Percentiles rank a stretch among this genome's conserved stretches.
These are phyloP conservation scores for Penicillium sp. DNA, from an alignment of 2,329 filamentous ascomycete genomes.

Conservation along the genomic window DNA sequence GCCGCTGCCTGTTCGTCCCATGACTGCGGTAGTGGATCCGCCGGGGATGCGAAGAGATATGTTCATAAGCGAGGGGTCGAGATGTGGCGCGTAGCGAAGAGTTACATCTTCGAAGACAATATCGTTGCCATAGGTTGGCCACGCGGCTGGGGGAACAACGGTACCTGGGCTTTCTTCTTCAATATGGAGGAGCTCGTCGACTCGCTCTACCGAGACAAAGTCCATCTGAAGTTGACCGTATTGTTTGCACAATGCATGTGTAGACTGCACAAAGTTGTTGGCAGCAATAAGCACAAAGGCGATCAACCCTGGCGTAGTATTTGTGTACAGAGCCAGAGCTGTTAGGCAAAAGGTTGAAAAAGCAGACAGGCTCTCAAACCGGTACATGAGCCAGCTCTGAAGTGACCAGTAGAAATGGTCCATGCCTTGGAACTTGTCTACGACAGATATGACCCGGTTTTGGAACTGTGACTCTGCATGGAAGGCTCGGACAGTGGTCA, in stretches of 20 bases:
- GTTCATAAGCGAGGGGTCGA: constrained; percentile 67
- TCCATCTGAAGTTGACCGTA: constrained; percentile 88
- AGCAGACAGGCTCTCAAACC: constrained; percentile 70
- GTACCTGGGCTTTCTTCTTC: constrained; percentile 69
- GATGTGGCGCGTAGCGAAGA: constrained; percentile 71
- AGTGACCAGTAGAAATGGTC: constrained; percentile 94
- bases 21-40: constrained; percentile 72
- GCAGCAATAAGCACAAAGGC: constrained; percentile 79
- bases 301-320: constrained; percentile 72
- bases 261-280: constrained; percentile 60
- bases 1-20: constrained; percentile 74
- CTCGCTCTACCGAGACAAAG: constrained; percentile 83
- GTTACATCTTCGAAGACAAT: constrained; percentile 74
- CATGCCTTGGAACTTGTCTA: constrained; percentile 88
- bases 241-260: constrained; percentile 69
- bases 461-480: constrained; percentile 75
- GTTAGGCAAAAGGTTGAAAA: constrained; percentile 70
- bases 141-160: constrained; percentile 66
- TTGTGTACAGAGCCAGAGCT: constrained; percentile 67
- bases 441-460: constrained; percentile 70
- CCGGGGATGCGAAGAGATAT: constrained; percentile 71
- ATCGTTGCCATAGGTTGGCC: constrained; percentile 69
- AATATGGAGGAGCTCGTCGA: constrained; percentile 75
- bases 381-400: constrained; percentile 77
- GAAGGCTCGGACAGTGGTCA: constrained; percentile 83